Base-by-base conservation (phyloP, 2,329 filamentous ascomycete species). In the Colletotrichum orbiculare region DNA sequence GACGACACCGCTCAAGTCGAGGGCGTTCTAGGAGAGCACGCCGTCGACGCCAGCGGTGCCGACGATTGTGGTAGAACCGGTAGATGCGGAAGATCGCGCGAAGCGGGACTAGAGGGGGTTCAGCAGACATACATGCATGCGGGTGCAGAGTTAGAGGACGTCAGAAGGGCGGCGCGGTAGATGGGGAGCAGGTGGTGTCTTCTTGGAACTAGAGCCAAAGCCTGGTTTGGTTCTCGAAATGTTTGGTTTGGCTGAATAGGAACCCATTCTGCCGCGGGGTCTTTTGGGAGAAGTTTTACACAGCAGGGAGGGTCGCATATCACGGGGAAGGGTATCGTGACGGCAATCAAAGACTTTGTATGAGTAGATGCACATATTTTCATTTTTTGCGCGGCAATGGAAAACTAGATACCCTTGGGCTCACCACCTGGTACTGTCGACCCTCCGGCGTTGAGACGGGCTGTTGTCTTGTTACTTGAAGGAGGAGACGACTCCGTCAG, bases 1-100 rank as follows among this genome's bases (percentile, higher is more conserved):
- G 45, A 71, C 74, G 35, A 54, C 54, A 60, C 73, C 77, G 39
- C 69, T 68, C 45, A 72, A 76, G 43, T 69, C 78, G 48, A 78
- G 78, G 72, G 69, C 73, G 49, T 74, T 76, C 52, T 80, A 76
- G 71, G 54, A 56, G 33, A 50, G 46, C 52, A 3, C 17, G 13
- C 38, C 34, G 25, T 38, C 60, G 9, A 41, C 37, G 46, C 59
- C 37, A 7, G 48, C 38, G 25, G 37, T 46, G 38, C 46, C 62
- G 33, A 65, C 12, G 9, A 56, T 57, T 47, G 37, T 57, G 13
- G 62, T 56, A 53, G 34, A 34, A 38, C 13, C 53, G 41, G 34
- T 54, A 42, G 41, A 45, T 17, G n/a, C 34, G 6, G 15, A 65
- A 13, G 33, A 38, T 9, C 41, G 47, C 8, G 9, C 37, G 47